These are phyloP conservation scores for Suillus spraguei DNA, from an alignment of 768 basidiomycete genomes.

Conservation along the genomic window DNA sequence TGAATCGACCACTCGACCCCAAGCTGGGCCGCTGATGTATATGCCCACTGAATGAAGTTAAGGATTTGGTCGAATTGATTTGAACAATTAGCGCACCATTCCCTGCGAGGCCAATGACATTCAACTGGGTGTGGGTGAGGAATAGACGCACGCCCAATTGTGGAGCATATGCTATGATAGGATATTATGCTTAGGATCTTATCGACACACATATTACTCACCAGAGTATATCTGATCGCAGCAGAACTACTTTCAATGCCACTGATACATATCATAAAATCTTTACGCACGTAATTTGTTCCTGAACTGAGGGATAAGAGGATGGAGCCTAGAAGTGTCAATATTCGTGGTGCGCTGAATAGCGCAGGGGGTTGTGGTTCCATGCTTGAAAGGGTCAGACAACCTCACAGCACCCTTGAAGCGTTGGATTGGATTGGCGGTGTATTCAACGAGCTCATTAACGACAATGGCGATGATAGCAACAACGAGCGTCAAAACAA, in stretches of 20 bases:
- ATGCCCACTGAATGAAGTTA: conserved; percentile 59
- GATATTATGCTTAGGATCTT: conserved; percentile 3
- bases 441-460: neutral
- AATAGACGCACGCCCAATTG: conserved; percentile 79
- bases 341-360: conserved; percentile 43
- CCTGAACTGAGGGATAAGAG: conserved; percentile 65
- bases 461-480: neutral
- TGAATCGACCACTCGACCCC: conserved; percentile 78
- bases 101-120: conserved; percentile 80
- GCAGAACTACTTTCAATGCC: neutral
- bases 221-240: conserved; percentile 32
- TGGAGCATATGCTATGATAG: conserved; percentile 74
- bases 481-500: neutral
- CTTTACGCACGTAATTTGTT: conserved; percentile 69
- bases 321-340: conserved; percentile 56
- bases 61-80: neutral
- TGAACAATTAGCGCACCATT: conserved; percentile 50
- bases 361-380: conserved; percentile 31
- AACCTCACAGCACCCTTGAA: neutral
- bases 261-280: neutral
- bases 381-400: conserved; percentile 10
- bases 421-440: neutral
- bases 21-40: conserved; percentile 73
- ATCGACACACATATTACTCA: conserved; percentile 12
- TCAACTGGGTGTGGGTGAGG: conserved; percentile 80